phyloP scores from a whole-genome alignment of 2,329 filamentous ascomycete genomes.

The Apiospora pterosperma region DNA sequence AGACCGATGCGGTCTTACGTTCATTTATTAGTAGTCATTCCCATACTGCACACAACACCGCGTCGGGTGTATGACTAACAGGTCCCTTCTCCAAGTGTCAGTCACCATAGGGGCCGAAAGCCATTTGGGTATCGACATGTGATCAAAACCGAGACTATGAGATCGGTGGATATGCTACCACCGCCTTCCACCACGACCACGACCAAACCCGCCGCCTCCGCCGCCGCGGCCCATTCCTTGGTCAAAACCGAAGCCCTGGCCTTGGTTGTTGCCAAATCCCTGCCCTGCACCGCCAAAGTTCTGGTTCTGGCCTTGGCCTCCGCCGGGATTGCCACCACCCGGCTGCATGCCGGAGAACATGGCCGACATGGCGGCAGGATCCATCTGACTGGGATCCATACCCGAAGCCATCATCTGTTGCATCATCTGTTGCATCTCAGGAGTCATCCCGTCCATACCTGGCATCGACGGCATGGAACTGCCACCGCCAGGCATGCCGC shows the following conservation, averaged over 20 bases:
- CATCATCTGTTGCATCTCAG: conserved; percentile 68
- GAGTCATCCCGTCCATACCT: conserved; percentile 61
- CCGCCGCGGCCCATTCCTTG: conserved; percentile 24
- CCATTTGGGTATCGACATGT: not conserved
- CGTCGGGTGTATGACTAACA: not conserved
- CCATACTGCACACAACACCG: not conserved
- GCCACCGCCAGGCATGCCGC: conserved; percentile 37
- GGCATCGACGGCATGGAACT: conserved; percentile 39
- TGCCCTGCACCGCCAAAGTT: conserved; percentile 44
- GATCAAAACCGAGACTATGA: not conserved
- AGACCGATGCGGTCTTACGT: not conserved
- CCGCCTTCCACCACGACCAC: not conserved
- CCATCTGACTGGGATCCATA: conserved; percentile 66
- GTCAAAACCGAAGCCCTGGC: conserved; percentile 42
- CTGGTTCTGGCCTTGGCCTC: conserved; percentile 47
- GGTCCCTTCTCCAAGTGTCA: too few relatives aligned
- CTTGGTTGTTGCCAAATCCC: conserved; percentile 50
- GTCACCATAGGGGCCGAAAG: not conserved
- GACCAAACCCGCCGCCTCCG: not conserved
- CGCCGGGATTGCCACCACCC: conserved; percentile 33
- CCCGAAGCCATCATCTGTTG: conserved; percentile 66
- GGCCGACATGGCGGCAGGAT: conserved; percentile 52
- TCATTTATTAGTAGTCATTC: not conserved
- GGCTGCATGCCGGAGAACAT: conserved; percentile 60
- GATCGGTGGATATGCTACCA: not conserved